A percentile compares a stretch with the other conserved stretches of the same genome.
Evolutionary conservation across 208 protist genomes (phyloP).

Genomic region (Trichomonas vaginalis): DNA sequence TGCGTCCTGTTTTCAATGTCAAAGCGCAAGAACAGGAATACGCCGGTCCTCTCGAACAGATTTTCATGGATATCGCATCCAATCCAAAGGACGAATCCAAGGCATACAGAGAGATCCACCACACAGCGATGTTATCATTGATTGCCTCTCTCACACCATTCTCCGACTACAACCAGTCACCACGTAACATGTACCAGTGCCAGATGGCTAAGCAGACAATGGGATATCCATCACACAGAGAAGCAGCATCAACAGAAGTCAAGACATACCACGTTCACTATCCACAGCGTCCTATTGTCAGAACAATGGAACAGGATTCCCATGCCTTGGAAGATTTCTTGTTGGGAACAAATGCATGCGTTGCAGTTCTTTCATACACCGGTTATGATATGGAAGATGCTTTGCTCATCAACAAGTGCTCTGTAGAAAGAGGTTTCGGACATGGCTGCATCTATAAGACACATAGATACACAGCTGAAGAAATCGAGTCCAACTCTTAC

Average conservation of each 20-base stretch:
- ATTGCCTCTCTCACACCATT: conserved; percentile 93
- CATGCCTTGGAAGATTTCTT: conserved; percentile 77
- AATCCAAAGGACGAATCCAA: conserved; percentile 55
- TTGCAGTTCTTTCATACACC: conserved; percentile 97
- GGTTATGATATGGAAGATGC: conserved; percentile 99
- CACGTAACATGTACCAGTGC: conserved; percentile 99
- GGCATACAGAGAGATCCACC: conserved; percentile 59
- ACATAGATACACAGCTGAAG: conserved; percentile 27
- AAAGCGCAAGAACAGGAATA: not conserved
- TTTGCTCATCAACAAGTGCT: conserved; percentile 93
- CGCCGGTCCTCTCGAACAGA: conserved; percentile 33
- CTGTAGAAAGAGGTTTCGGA: conserved; percentile 85
- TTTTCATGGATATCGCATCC: conserved; percentile 78
- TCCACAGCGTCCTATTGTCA: conserved; percentile 83
- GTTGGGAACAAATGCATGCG: conserved; percentile 88
- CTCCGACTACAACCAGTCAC: conserved; percentile 96
- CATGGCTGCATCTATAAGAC: conserved; percentile 76
- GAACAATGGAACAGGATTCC: conserved; percentile 24
- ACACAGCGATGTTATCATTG: conserved; percentile 77
- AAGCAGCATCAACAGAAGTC: conserved; percentile 77
- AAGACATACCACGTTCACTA: conserved; percentile 89
- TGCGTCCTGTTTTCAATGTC: not conserved
- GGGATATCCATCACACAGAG: conserved; percentile 72
- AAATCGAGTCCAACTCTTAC: not conserved
- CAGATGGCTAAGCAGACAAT: conserved; percentile 89